phyloP scores from a whole-genome alignment of 768 basidiomycete genomes.

The Pisolithus orientalis region DNA sequence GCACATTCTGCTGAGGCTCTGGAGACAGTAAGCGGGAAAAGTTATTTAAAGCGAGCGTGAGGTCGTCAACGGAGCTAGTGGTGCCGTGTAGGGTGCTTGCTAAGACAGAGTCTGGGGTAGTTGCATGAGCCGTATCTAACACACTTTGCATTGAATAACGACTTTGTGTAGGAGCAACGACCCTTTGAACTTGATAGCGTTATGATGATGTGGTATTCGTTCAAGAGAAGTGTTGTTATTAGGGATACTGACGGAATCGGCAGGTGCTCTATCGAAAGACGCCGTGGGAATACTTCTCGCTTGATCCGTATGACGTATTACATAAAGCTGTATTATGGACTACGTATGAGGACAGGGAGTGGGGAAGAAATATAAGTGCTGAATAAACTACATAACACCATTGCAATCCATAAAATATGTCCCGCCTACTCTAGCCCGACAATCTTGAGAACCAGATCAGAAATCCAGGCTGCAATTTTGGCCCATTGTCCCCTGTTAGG shows the following conservation, averaged over 20 bases:
- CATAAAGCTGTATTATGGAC: background rate
- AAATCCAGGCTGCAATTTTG: conserved; percentile 72
- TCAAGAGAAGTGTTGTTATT: background rate
- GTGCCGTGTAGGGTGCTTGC: conserved; percentile 46
- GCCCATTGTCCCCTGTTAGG: conserved; percentile 48
- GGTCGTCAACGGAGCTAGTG: conserved; percentile 67
- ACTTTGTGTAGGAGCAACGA: background rate
- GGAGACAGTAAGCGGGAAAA: conserved; percentile 74
- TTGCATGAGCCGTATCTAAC: conserved; percentile 23
- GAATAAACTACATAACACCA: conserved; percentile 9
- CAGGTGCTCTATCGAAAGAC: background rate
- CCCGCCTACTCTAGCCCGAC: conserved; percentile 30
- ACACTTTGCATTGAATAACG: conserved; percentile 18
- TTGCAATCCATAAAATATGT: conserved; percentile 1
- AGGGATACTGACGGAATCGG: background rate
- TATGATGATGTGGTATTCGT: background rate
- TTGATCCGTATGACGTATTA: background rate
- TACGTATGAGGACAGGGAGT: background rate
- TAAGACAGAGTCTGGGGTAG: conserved; percentile 46
- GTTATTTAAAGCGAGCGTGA: conserved; percentile 65
- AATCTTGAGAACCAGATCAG: conserved; percentile 49
- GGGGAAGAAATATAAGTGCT: background rate
- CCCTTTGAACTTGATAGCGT: background rate
- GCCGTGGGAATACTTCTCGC: background rate
- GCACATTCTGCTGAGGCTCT: conserved; percentile 45